Conservation (phyloP, 192 early-diverging fungal species). For the Nowakowskiella sp. region DNA sequence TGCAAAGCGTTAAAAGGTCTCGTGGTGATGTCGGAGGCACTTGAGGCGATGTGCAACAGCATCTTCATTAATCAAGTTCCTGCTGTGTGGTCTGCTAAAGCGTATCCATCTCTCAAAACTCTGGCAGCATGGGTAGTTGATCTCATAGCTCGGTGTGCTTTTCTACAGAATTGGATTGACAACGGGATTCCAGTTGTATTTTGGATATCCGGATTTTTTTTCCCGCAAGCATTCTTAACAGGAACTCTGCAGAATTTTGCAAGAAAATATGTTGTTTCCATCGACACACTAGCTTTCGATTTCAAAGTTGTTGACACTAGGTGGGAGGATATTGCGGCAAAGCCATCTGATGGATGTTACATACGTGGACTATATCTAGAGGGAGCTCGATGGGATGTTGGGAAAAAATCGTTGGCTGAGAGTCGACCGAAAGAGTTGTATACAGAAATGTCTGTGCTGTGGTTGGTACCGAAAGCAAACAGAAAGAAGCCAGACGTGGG, state of each 20-base stretch:
- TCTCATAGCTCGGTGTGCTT: constrained; percentile 40
- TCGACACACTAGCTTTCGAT: constrained; percentile 48
- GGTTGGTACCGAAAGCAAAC: constrained; percentile 49
- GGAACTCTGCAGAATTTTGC: constrained; percentile 56
- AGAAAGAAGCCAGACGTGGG: constrained; percentile 39
- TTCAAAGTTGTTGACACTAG: constrained; percentile 45
- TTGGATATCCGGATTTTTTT: constrained; percentile 56
- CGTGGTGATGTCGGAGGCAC: constrained; percentile 47
- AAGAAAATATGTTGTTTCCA: constrained; percentile 48
- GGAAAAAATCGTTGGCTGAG: constrained; percentile 30
- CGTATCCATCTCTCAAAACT: constrained; percentile 50
- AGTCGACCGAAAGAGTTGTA: constrained; percentile 49
- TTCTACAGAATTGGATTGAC: constrained; percentile 54
- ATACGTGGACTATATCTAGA: constrained; percentile 53
- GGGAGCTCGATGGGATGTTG: constrained; percentile 50
- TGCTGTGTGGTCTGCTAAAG: constrained; percentile 39
- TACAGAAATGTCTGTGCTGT: constrained; percentile 53
- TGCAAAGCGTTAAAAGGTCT: constrained; percentile 46
- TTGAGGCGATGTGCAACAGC: constrained; percentile 48
- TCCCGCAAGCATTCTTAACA: constrained; percentile 54
- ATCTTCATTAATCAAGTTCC: constrained; percentile 53
- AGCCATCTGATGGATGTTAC: constrained; percentile 50
- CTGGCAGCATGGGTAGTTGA: constrained; percentile 47
- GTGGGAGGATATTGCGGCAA: constrained; percentile 43
- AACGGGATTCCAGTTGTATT: constrained; percentile 46